These are phyloP conservation scores for Encephalitozoon romaleae DNA, from an alignment of 371 early-diverging fungal species.

Conservation along the genomic window DNA sequence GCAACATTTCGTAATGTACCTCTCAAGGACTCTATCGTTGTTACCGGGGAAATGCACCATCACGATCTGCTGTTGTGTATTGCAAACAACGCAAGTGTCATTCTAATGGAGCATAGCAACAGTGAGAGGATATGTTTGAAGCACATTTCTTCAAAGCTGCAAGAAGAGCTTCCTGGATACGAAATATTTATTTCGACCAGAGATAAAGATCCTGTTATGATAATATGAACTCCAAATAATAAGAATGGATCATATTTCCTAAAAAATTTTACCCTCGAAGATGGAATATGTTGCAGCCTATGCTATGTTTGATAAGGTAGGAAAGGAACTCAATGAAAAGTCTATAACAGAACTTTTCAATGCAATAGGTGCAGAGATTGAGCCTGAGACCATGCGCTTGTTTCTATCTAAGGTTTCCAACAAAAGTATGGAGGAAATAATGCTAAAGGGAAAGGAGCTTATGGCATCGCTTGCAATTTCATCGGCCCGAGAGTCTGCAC, in stretches of 20 bases:
- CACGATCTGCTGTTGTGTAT: slow-evolving; percentile 75
- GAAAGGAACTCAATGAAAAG: slow-evolving; percentile 1
- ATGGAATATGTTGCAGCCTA: slow-evolving; percentile 47
- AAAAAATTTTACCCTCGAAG: slow-evolving; percentile 36
- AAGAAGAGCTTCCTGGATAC: slow-evolving; percentile 21
- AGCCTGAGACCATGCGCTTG: slow-evolving; percentile 16
- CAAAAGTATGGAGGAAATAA: slow-evolving; percentile 32
- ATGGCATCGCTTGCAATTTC: slow-evolving; percentile 27
- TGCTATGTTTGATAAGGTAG: slow-evolving; percentile 8
- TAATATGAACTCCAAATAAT: neutral
- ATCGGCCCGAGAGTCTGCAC: neutral
- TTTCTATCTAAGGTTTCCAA: slow-evolving; percentile 25
- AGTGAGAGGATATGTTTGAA: slow-evolving; percentile 81
- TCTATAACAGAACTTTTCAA: slow-evolving; percentile 13
- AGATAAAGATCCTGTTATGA: slow-evolving; percentile 56
- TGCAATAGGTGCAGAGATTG: slow-evolving; percentile 14
- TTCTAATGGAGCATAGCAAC: slow-evolving; percentile 81
- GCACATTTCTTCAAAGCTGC: slow-evolving; percentile 16
- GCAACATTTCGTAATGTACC: slow-evolving; percentile 71
- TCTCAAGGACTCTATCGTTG: slow-evolving; percentile 66
- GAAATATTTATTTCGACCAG: slow-evolving; percentile 41
- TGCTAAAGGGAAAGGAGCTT: slow-evolving; percentile 25
- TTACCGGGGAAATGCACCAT: slow-evolving; percentile 87
- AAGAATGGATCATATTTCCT: slow-evolving; percentile 2
- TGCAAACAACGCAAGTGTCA: slow-evolving; percentile 68